Conservation (phyloP, 225 moss, liverwort and hornwort genomes). For the Pseudisothecium myosuroides region DNA sequence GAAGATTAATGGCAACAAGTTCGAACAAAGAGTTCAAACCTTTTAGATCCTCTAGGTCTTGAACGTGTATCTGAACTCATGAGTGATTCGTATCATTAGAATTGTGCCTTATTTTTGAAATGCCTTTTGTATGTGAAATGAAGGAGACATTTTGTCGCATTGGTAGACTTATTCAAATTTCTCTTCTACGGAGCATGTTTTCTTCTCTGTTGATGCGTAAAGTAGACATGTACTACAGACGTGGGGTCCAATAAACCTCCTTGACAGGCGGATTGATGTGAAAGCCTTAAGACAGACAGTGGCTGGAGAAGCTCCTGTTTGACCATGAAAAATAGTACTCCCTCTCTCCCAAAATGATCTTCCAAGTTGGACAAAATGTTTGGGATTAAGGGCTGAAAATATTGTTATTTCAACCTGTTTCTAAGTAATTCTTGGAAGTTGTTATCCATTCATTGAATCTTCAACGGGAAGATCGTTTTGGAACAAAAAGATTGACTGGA, state of each 20-base stretch:
- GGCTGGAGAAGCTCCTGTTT: background rate
- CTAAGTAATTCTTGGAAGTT: no score
- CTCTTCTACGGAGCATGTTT: background rate
- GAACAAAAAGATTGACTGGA: no score
- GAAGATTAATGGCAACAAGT: background rate
- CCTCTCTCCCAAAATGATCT: no score
- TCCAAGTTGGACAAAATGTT: no score
- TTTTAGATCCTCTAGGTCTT: background rate
- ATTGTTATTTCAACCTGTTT: no score
- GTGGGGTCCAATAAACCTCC: background rate
- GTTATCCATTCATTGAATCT: no score
- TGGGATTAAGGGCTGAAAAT: no score
- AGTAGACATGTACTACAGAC: background rate
- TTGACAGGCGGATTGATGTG: background rate
- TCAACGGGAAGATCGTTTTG: no score
- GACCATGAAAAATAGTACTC: background rate
- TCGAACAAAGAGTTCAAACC: background rate
- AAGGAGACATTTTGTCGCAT: background rate
- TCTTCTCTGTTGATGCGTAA: background rate
- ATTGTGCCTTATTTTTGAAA: background rate
- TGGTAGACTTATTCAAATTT: background rate
- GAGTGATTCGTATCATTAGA: background rate
- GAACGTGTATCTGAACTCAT: background rate
- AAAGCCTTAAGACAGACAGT: background rate
- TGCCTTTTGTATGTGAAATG: background rate